phyloP scores from a whole-genome alignment of 352 stramenopile species.

The Nothophytophthora sp. region DNA sequence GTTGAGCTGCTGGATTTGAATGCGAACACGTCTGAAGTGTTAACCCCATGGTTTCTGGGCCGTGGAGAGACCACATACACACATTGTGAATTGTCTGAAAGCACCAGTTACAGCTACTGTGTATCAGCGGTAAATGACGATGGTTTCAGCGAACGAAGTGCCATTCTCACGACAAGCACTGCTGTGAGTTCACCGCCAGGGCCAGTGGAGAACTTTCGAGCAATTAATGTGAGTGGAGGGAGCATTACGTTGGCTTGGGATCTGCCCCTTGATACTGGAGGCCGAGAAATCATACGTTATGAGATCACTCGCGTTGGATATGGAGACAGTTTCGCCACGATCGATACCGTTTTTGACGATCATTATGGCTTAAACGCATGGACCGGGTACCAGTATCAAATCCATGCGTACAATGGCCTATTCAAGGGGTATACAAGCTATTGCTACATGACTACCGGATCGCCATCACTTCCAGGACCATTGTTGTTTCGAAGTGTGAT shows the following conservation, averaged over 20 bases:
- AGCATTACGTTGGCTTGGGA: slow-evolving; percentile 43
- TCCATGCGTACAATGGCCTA: slow-evolving; percentile 51
- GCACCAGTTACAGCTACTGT: slow-evolving; percentile 43
- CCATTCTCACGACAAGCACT: slow-evolving; percentile 16
- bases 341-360: slow-evolving; percentile 31
- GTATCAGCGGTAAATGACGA: slow-evolving; percentile 54
- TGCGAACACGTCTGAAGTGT: neutral
- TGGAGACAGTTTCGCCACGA: slow-evolving; percentile 7
- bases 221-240: slow-evolving; percentile 18
- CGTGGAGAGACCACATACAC: slow-evolving; percentile 25
- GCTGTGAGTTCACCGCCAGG: slow-evolving; percentile 16
- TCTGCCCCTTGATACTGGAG: slow-evolving; percentile 44
- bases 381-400: slow-evolving; percentile 37
- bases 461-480: slow-evolving; percentile 27
- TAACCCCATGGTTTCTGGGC: slow-evolving; percentile 7
- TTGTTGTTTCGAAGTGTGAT: slow-evolving; percentile 15
- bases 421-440: slow-evolving; percentile 11
- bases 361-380: slow-evolving; percentile 23
- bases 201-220: slow-evolving; percentile 17
- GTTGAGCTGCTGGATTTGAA: slow-evolving; percentile 21
- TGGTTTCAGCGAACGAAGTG: slow-evolving; percentile 34
- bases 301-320: slow-evolving; percentile 31
- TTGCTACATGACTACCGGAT: slow-evolving; percentile 13
- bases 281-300: slow-evolving; percentile 40
- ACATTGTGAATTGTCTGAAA: slow-evolving; percentile 40